phyloP scores from a whole-genome alignment of 108 stramenopile genomes.

The Cyclotella atomus region DNA sequence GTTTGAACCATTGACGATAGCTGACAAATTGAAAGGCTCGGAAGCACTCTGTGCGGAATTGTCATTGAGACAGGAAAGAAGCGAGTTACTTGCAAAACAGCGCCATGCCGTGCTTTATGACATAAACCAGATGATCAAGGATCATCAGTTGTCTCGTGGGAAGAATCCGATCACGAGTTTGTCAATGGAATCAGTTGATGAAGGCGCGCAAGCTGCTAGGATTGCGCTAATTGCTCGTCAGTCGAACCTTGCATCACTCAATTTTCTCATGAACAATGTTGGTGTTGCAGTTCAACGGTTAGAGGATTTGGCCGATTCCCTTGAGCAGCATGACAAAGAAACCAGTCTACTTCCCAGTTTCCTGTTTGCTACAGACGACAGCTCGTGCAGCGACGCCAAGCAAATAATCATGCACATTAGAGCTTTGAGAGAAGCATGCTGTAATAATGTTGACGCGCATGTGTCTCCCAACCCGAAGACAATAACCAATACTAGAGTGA shows the following conservation, averaged over 20 bases:
- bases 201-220: background rate
- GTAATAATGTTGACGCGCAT: background rate
- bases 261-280: background rate
- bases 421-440: background rate
- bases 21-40: conserved; percentile 10
- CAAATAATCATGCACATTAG: background rate
- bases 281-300: conserved; percentile 4
- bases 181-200: too few species aligned
- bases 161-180: too few species aligned
- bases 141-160: background rate
- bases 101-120: conserved; percentile 1
- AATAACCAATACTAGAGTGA: background rate
- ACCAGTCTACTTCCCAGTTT: conserved; percentile 2
- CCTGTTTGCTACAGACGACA: background rate
- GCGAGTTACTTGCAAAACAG: conserved; percentile 16
- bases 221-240: conserved; percentile 1
- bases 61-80: conserved; percentile 16
- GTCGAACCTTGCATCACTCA: background rate
- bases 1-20: conserved; percentile 11
- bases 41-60: conserved; percentile 5
- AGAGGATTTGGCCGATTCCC: background rate
- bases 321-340: background rate
- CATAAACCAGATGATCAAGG: background rate
- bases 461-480: background rate
- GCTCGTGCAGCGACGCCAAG: background rate